Base-by-base conservation (phyloP, 2,329 filamentous ascomycete genomes). In the Epichloe sylvatica region DNA sequence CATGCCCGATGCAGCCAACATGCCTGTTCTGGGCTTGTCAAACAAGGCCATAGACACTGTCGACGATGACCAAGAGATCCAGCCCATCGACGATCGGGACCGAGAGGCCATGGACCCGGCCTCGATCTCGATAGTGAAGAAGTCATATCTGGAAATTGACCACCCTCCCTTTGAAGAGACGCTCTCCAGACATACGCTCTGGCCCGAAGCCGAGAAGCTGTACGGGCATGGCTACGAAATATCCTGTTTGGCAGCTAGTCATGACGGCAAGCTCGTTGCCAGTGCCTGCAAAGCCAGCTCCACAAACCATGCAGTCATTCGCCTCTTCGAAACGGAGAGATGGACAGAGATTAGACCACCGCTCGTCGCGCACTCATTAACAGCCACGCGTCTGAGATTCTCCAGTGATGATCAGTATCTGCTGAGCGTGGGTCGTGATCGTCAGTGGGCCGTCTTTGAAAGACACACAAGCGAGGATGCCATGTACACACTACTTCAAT, bases 171-270 rank as follows among this genome's bases (percentile, higher is more conserved):
- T 88, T 36, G 92, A 98, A 66, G 92, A 97, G 64, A 83, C 87
- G 49, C 78, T 98, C 2, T 84, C 89, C 23, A 81, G 90, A 8
- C 83, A 94, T 64, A 94, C 92, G 0, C 79, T 98, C 34, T 98
- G 90, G 89, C 92, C 92, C 3, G 92, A 98, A 63, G 80, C 80
- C 6, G 92, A 98, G 66, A 98, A 98, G 70, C 77, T 98, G 1
- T 98, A 98, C 67, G 92, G 92, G 2, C 92, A 98, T 67, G 92
- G 92, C 33, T 96, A 96, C 67, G 92, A 98, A 66, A 91, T 98
- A 46, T 94, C 88, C 2, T 85, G 87, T 37, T 78, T 95, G 15
- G 86, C 90, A 11, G 77, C 83, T 7, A 88, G 81, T 59, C 78
- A 86, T 60, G 81, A 89, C 58, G 84, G 85, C 12, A 71, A 67